Conservation (phyloP, 2,329 filamentous ascomycete genomes). For the Colletotrichum incanum region DNA sequence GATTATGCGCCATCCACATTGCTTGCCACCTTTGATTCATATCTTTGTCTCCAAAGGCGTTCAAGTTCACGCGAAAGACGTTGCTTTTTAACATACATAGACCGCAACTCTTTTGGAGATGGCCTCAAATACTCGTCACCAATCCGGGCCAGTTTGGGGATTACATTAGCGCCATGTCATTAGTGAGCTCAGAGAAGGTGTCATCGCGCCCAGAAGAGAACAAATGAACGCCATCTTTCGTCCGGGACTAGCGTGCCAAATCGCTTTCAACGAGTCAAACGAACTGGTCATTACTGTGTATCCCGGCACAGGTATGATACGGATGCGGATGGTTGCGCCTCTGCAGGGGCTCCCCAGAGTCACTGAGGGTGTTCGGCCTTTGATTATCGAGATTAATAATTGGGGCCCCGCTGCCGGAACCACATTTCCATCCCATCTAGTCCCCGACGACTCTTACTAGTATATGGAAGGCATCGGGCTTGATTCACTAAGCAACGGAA, state of each 20-base stretch:
- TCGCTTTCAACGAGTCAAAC: slow-evolving; percentile 1
- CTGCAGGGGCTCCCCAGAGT: slow-evolving; percentile 15
- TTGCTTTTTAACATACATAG: not conserved
- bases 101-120: not conserved
- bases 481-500: slow-evolving; percentile 23
- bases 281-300: not conserved
- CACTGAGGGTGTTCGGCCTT: not conserved
- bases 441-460: slow-evolving; percentile 16
- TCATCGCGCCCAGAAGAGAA: slow-evolving; percentile 5
- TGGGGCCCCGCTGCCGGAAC: slow-evolving; percentile 38
- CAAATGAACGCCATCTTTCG: slow-evolving; percentile 21
- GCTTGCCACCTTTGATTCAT: not conserved
- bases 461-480: slow-evolving; percentile 7
- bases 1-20: not conserved
- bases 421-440: slow-evolving; percentile 22
- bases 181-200: slow-evolving; percentile 12
- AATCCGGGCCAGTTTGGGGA: not conserved
- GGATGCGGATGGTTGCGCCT: slow-evolving; percentile 1
- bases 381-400: slow-evolving; percentile 22
- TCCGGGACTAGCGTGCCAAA: not conserved
- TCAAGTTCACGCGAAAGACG: not conserved
- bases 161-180: slow-evolving; percentile 6
- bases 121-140: not conserved
- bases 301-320: not conserved
- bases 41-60: not conserved